Evolutionary conservation across 306 rosid species (phyloP).

Genomic region (Inga oerstediana): DNA sequence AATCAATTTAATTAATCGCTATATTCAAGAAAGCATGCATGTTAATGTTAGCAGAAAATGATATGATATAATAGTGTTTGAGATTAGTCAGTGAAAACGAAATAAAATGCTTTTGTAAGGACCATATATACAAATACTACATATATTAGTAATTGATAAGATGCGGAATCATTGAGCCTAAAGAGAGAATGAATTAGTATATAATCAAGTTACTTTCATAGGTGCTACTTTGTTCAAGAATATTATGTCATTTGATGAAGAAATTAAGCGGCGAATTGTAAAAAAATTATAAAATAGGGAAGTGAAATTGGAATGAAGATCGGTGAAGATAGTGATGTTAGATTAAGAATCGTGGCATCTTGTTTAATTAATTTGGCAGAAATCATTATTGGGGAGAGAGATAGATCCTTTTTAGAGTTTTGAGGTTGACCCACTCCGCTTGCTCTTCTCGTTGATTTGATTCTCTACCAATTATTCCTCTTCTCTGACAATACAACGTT

Average conservation of each 20-base stretch:
- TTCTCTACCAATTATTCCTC: background rate
- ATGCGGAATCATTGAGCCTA: background rate
- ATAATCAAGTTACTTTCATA: background rate
- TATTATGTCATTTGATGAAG: constrained; percentile 1
- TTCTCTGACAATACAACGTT: background rate
- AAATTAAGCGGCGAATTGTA: constrained; percentile 12
- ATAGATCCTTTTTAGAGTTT: background rate
- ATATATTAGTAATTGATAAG: background rate
- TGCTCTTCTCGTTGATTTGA: background rate
- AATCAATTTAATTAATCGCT: background rate
- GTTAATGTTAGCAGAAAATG: constrained; percentile 1
- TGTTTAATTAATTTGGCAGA: background rate
- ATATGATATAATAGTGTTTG: constrained; percentile 3
- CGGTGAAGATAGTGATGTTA: background rate
- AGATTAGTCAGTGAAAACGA: constrained; percentile 15
- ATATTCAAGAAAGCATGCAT: background rate
- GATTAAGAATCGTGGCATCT: background rate
- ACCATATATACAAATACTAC: background rate
- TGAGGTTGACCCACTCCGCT: background rate
- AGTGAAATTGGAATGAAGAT: background rate
- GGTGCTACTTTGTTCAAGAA: background rate
- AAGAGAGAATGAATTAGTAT: background rate
- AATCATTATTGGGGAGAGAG: background rate
- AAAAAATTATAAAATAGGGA: background rate
- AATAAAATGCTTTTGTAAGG: background rate